Base-by-base conservation (phyloP, 306 rosid genomes). In the Dalbergia cochinchinensis region DNA sequence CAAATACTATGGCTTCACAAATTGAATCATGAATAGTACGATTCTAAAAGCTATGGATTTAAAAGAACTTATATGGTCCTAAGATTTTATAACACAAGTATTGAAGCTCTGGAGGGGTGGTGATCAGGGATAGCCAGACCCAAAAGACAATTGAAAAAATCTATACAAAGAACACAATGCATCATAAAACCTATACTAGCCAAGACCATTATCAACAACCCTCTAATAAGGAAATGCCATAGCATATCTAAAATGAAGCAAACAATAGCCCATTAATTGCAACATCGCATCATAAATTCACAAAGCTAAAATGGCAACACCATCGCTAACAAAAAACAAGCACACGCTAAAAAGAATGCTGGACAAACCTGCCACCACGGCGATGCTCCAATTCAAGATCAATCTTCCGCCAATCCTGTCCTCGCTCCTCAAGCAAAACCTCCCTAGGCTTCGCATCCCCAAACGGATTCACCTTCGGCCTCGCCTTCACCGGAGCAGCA, bases 361-460 rank as follows among this genome's bases (percentile, higher is more conserved):
- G 18, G 35, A 60, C 77, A 13, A 19, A 96, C 99, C 99, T 91
- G 86, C 90, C 97, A 47, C 90, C 78, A 8, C 86, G 45, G 0
- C 90, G 98, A 73, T 86, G 98, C 87, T 96, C 97, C 88, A 89
- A 87, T 48, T 96, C 94, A 7, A 84, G 92, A 82, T 96, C 99
- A 73, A 96, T 88, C 89, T 96, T 96, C 74, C 96, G 77, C 98
- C 98, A 93, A 85, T 96, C 99, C 84, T 79, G 82, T 57, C 99
- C 98, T 48, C 83, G 88, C 88, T 93, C 92, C 67, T 87, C 90
- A 71, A 96, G 90, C 89, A 93, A 88, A 81, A 91, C 93, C 80
- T 96, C 99, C 84, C 99, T 89, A 4, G 99, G 99, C 64, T 91
- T 96, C 42, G 99, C 99, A 80, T 96, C 94, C 62, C 99, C 99